These are phyloP conservation scores for Forsythia viridissima DNA, from an alignment of 257 asterid genomes.

Conservation along the genomic window DNA sequence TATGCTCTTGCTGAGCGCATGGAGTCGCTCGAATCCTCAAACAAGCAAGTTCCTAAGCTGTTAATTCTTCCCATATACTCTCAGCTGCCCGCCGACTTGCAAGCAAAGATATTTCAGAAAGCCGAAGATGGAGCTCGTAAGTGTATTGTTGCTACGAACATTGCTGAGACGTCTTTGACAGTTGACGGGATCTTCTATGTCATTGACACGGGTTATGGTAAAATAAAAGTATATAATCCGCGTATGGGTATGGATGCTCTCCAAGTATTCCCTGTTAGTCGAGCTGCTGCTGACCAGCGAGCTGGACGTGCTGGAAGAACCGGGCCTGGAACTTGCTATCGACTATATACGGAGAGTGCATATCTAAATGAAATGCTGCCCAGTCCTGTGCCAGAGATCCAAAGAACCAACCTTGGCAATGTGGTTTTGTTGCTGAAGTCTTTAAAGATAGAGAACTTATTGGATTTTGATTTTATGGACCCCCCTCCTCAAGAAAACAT, in stretches of 20 bases:
- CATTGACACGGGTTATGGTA: slow-evolving; percentile 89
- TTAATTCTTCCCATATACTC: slow-evolving; percentile 94
- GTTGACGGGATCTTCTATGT: slow-evolving; percentile 93
- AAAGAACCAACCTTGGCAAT: slow-evolving; percentile 92
- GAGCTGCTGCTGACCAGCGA: slow-evolving; percentile 96
- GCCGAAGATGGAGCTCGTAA: slow-evolving; percentile 97
- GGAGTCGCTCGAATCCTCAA: slow-evolving; percentile 72
- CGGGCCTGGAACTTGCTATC: slow-evolving; percentile 97
- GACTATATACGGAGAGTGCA: slow-evolving; percentile 84
- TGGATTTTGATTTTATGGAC: slow-evolving; percentile 95
- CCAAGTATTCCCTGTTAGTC: slow-evolving; percentile 94
- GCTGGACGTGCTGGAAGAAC: slow-evolving; percentile 99
- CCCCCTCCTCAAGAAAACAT: slow-evolving; percentile 98
- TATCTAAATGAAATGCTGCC: slow-evolving; percentile 85
- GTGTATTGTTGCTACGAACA: slow-evolving; percentile 93
- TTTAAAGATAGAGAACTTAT: slow-evolving; percentile 70
- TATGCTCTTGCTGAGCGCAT: slow-evolving; percentile 88
- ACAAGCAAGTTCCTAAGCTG: slow-evolving; percentile 81
- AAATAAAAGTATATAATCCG: slow-evolving; percentile 92
- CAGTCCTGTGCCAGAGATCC: slow-evolving; percentile 94
- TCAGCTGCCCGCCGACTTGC: slow-evolving; percentile 96
- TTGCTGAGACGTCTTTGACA: slow-evolving; percentile 94
- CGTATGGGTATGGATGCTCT: slow-evolving; percentile 99
- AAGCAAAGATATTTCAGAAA: slow-evolving; percentile 87
- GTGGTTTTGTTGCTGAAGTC: slow-evolving; percentile 91